phyloP scores from a whole-genome alignment of 2,329 filamentous ascomycete genomes.

The Incumbomyces lentus region DNA sequence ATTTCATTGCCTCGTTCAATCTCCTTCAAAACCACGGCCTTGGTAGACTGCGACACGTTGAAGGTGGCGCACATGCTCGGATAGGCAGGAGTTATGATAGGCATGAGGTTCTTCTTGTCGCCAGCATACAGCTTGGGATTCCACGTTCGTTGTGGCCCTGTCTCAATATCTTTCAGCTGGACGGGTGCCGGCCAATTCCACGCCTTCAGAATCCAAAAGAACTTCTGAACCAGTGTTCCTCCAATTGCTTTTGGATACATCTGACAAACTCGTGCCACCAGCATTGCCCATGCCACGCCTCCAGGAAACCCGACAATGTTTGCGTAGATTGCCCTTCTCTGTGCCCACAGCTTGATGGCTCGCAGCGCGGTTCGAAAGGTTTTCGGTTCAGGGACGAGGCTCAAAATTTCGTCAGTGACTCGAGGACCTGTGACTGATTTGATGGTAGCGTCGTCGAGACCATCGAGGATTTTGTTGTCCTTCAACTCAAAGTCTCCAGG shows the following conservation, averaged over 20 bases:
- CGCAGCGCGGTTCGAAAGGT: conserved; percentile 83
- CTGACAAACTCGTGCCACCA: conserved; percentile 91
- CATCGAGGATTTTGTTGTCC: conserved; percentile 74
- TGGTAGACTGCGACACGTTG: conserved; percentile 81
- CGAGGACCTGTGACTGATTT: conserved; percentile 87
- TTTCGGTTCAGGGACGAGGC: conserved; percentile 76
- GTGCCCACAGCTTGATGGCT: conserved; percentile 93
- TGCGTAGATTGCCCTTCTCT: conserved; percentile 80
- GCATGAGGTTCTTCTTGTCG: conserved; percentile 86
- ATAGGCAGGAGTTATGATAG: conserved; percentile 94
- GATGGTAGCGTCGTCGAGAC: conserved; percentile 75
- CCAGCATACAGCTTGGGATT: conserved; percentile 76
- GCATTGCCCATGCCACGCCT: conserved; percentile 95
- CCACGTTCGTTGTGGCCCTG: conserved; percentile 78
- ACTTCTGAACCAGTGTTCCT: conserved; percentile 81
- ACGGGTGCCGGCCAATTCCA: conserved; percentile 97
- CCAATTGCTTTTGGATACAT: conserved; percentile 87
- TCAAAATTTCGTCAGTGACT: conserved; percentile 85
- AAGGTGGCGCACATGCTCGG: conserved; percentile 97
- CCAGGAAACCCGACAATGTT: conserved; percentile 96
- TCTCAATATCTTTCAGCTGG: conserved; percentile 76
- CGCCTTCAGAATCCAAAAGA: conserved; percentile 80
- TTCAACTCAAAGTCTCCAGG: conserved; percentile 64
- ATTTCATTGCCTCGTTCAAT: conserved; percentile 68
- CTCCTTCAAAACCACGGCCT: conserved; percentile 72